phyloP scores from a whole-genome alignment of 1,284 basidiomycete genomes.

The Fomitopsis schrenkii region DNA sequence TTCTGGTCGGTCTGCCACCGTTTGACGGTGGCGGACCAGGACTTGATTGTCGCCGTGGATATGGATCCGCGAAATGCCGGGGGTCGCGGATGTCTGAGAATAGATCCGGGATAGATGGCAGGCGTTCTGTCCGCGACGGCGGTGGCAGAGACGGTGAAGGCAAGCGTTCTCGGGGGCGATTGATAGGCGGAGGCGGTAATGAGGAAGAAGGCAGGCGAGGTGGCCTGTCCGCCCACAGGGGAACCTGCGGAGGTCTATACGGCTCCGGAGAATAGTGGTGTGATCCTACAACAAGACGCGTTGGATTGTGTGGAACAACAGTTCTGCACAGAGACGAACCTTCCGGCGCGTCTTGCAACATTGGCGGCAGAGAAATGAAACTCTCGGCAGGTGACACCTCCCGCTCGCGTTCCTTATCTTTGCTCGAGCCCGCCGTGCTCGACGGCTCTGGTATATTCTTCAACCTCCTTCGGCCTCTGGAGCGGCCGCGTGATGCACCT shows the following conservation, averaged over 20 bases:
- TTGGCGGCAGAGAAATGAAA: slow-evolving; percentile 4
- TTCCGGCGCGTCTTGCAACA: slow-evolving; percentile 15
- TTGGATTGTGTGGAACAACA: not conserved
- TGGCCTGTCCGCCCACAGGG: not conserved
- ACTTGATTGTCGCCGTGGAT: slow-evolving; percentile 17
- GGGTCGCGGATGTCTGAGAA: slow-evolving; percentile 4
- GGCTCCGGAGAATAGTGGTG: not conserved
- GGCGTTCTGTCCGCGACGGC: slow-evolving; percentile 11
- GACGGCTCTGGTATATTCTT: slow-evolving; percentile 10
- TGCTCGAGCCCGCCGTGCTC: not conserved
- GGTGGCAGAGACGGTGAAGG: slow-evolving; percentile 1
- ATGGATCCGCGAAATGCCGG: slow-evolving; percentile 19
- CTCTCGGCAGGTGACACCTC: slow-evolving; percentile 18
- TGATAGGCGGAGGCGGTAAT: not conserved
- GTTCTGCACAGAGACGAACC: slow-evolving; percentile 6
- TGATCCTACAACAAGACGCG: not conserved
- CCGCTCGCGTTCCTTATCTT: slow-evolving; percentile 3
- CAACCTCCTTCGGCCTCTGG: slow-evolving; percentile 15
- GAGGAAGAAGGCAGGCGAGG: not conserved
- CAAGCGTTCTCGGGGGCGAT: not conserved
- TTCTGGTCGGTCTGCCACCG: slow-evolving; percentile 19
- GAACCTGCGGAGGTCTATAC: not conserved
- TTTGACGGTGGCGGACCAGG: slow-evolving; percentile 14
- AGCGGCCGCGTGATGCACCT: slow-evolving; percentile 6
- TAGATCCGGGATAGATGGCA: slow-evolving; percentile 5